phyloP scores from a whole-genome alignment of 345 rosid species.

The Draba incana region DNA sequence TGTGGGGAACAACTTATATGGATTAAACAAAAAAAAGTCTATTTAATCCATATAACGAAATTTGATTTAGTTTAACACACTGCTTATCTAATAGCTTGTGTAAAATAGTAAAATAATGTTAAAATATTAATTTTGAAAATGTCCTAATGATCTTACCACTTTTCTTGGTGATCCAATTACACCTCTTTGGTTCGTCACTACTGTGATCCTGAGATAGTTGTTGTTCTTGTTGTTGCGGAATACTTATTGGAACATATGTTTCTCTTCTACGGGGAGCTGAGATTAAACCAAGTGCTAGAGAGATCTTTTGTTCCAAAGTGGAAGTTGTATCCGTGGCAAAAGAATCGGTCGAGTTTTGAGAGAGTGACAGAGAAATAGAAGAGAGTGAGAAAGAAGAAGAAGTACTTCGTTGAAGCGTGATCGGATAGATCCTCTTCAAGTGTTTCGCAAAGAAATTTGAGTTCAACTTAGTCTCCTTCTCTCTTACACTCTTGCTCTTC shows the following conservation, averaged over 20 bases:
- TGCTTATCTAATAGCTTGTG: not conserved
- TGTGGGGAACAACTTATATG: too few relatives aligned
- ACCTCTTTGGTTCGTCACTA: slow-evolving; percentile 68
- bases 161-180: slow-evolving; percentile 90
- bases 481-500: slow-evolving; percentile 40
- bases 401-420: slow-evolving; percentile 68
- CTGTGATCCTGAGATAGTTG: slow-evolving; percentile 44
- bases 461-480: slow-evolving; percentile 36
- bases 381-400: slow-evolving; percentile 84
- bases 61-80: not conserved
- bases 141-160: slow-evolving; percentile 62
- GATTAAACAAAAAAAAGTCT: too few relatives aligned
- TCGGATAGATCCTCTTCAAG: slow-evolving; percentile 82
- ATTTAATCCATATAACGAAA: not conserved
- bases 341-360: slow-evolving; percentile 88
- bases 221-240: slow-evolving; percentile 42
- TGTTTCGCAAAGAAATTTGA: slow-evolving; percentile 62
- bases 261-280: slow-evolving; percentile 52
- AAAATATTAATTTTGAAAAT: not conserved
- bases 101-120: not conserved
- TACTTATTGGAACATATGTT: slow-evolving; percentile 39
- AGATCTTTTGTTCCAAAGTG: slow-evolving; percentile 48
- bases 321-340: slow-evolving; percentile 55
- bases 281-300: slow-evolving; percentile 72
- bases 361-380: slow-evolving; percentile 75